phyloP scores from a whole-genome alignment of 768 basidiomycete genomes.

The Pleurotus citrinopileatus region DNA sequence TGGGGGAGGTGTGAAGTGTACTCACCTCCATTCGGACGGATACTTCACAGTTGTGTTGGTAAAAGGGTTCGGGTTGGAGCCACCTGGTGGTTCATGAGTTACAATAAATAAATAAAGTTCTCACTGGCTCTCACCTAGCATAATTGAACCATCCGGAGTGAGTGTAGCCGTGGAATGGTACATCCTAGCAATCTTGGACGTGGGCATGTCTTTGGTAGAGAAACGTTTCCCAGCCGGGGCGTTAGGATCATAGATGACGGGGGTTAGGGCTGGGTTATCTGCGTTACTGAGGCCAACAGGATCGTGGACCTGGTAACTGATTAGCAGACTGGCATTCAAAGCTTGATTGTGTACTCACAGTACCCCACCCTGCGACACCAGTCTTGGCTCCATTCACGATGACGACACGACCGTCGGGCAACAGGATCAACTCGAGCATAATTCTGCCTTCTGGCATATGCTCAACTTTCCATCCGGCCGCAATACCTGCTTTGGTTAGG shows the following conservation, averaged over 20 bases:
- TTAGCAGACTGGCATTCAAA: not conserved
- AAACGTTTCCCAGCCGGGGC: constrained; percentile 26
- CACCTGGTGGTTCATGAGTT: constrained; percentile 26
- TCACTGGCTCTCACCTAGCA: constrained; percentile 18
- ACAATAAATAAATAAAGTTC: not conserved
- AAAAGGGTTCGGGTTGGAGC: constrained; percentile 44
- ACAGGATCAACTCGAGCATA: constrained; percentile 33
- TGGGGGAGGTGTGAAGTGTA: not conserved
- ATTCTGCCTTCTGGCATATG: constrained; percentile 36
- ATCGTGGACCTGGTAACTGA: constrained; percentile 21
- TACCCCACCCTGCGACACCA: constrained; percentile 37
- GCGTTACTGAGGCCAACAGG: constrained; percentile 36
- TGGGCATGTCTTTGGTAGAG: constrained; percentile 25
- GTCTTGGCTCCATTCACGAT: constrained; percentile 41
- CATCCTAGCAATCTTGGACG: constrained; percentile 27
- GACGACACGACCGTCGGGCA: constrained; percentile 39
- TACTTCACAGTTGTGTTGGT: constrained; percentile 15
- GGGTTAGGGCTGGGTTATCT: constrained; percentile 30
- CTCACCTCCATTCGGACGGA: constrained; percentile 31
- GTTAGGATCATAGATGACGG: constrained; percentile 29
- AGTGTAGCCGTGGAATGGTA: constrained; percentile 33
- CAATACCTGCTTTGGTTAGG: constrained; percentile 37
- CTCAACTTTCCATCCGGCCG: constrained; percentile 43
- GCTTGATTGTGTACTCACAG: constrained; percentile 18
- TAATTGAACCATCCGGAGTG: constrained; percentile 28